phyloP scores from a whole-genome alignment of 495 filamentous ascomycete genomes.

The Aspergillus egyptiacus region DNA sequence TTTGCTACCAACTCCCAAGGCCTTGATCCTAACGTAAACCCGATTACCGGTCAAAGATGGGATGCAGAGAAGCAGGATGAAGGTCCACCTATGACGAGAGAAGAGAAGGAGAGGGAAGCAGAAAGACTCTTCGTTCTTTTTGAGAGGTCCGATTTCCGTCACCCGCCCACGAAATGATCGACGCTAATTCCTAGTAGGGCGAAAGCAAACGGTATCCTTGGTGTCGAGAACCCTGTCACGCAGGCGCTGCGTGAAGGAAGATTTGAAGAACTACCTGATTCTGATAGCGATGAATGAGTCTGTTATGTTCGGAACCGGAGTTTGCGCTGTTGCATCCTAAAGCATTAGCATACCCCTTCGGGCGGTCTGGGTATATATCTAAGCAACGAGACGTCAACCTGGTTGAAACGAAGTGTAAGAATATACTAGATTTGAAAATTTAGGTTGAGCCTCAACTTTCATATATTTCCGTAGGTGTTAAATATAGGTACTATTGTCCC shows the following conservation, averaged over 20 bases:
- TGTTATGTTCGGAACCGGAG: no score
- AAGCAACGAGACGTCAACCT: no score
- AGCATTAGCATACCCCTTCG: no score
- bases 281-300: conserved; percentile 35
- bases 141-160: conserved; percentile 57
- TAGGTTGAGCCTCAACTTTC: no score
- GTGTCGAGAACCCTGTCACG: conserved; percentile 78
- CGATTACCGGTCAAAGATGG: conserved; percentile 81
- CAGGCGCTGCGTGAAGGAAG: conserved; percentile 70
- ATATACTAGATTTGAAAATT: not conserved
- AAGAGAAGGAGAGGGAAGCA: conserved; percentile 89
- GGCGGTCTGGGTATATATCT: no score
- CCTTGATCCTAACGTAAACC: conserved; percentile 57
- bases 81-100: conserved; percentile 71
- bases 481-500: not conserved
- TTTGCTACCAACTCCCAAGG: conserved; percentile 39
- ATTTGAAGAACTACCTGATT: conserved; percentile 61
- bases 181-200: conserved; percentile 48
- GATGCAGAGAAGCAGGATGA: conserved; percentile 57
- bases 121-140: conserved; percentile 92
- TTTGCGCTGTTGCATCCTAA: no score
- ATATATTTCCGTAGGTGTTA: no score
- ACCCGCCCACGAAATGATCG: not conserved
- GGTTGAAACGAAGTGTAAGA: not conserved
- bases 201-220: conserved; percentile 74